Evolutionary conservation across 2,329 filamentous ascomycete species (phyloP).

Genomic region (Phaeoacremonium minimum): DNA sequence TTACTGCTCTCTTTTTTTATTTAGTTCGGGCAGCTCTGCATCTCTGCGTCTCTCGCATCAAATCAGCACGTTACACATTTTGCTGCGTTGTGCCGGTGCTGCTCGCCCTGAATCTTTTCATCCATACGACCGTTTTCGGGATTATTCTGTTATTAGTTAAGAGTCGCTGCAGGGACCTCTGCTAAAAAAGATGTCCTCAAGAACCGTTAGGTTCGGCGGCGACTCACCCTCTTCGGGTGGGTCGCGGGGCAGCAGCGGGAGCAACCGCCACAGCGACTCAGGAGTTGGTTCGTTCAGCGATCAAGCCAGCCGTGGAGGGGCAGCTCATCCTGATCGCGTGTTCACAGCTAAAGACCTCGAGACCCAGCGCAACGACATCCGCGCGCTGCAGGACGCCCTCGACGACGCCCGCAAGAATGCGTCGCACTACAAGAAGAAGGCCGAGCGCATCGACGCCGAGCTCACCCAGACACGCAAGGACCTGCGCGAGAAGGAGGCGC

Average conservation of each 20-base stretch:
- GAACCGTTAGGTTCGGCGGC: slow-evolving; percentile 24
- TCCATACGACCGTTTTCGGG: too few species aligned
- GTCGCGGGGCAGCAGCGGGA: slow-evolving; percentile 14
- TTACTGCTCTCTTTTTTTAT: slow-evolving; percentile 16
- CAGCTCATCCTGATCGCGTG: slow-evolving; percentile 18
- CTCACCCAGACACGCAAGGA: slow-evolving; percentile 6
- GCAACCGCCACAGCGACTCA: slow-evolving; percentile 25
- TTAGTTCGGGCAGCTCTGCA: slow-evolving; percentile 25
- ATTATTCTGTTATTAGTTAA: too few species aligned
- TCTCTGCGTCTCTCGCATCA: slow-evolving; percentile 16
- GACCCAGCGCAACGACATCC: slow-evolving; percentile 16
- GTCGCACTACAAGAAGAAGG: slow-evolving; percentile 18
- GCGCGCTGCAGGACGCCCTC: slow-evolving; percentile 20
- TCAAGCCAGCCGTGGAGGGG: slow-evolving; percentile 16
- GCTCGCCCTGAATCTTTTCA: slow-evolving; percentile 1
- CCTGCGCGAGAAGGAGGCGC: slow-evolving; percentile 7
- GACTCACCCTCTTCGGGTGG: slow-evolving; percentile 19
- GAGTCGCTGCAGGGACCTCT: too few species aligned
- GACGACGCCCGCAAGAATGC: slow-evolving; percentile 12
- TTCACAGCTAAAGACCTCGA: slow-evolving; percentile 16
- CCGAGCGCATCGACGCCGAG: slow-evolving; percentile 15
- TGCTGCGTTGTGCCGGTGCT: slow-evolving; percentile 16
- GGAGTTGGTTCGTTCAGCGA: slow-evolving; percentile 26
- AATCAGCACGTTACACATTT: slow-evolving; percentile 27
- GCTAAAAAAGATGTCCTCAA: slow-evolving; percentile 7